A percentile compares a stretch with the other conserved stretches of the same genome.
Conservation (phyloP, 352 stramenopile species). For the Blastocystis sp. region DNA sequence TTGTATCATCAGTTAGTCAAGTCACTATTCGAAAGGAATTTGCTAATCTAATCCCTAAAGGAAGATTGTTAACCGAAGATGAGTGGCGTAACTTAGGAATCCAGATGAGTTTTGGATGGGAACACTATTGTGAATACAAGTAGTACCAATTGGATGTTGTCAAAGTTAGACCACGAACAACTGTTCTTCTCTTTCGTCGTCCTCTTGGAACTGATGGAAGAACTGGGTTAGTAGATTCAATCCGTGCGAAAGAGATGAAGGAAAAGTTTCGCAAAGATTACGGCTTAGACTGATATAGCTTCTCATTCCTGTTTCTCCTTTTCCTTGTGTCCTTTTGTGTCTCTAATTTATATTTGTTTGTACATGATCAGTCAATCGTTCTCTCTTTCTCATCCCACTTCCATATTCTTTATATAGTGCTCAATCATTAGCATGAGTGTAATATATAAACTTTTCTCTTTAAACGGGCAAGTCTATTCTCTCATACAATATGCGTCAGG, state of each 20-base stretch:
- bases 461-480: background rate
- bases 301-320: background rate
- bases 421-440: no score
- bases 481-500: background rate
- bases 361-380: no score
- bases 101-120: slow-evolving; percentile 22
- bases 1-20: background rate
- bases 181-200: slow-evolving; percentile 1
- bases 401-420: no score
- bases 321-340: background rate
- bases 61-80: background rate
- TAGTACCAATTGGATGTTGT: background rate
- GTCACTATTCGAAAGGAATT: slow-evolving; percentile 23
- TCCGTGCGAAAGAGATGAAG: background rate
- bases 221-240: slow-evolving; percentile 8
- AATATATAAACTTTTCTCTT: background rate
- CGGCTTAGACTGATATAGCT: background rate
- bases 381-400: no score
- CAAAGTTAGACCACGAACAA: background rate
- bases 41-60: slow-evolving; percentile 3
- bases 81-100: slow-evolving; percentile 2
- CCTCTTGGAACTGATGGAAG: slow-evolving; percentile 9
- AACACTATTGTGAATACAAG: slow-evolving; percentile 28
- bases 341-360: background rate
- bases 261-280: slow-evolving; percentile 17